Base-by-base conservation (phyloP, 192 early-diverging fungal genomes). In the Neocallimastix lanati region DNA sequence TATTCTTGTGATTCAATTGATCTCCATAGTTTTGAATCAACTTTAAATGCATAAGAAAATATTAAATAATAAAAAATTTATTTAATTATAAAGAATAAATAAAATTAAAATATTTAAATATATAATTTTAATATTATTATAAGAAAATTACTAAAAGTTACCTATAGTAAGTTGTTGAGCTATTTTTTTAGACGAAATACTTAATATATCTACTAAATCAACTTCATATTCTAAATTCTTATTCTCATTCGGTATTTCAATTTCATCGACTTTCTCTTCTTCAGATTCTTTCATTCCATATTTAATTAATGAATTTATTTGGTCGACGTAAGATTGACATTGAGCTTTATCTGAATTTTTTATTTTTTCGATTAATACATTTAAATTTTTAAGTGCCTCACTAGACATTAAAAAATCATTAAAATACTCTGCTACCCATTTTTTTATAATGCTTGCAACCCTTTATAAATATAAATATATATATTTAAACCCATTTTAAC, bases 141-240 rank as follows among this genome's bases (percentile, higher is more conserved):
- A n/a, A n/a, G n/a, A n/a, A n/a, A n/a, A n/a, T n/a, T n/a, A n/a
- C n/a, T n/a, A 76, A 13, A 38, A 21, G 0, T 27, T n/a, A 78
- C 38, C 82, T 67, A 85, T 33, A 12, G 85, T 85, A 21, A 85
- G 50, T 78, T 85, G 85, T 36, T 83, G 83, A 13, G 83, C 85
- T 28, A 85, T 77, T 76, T 81, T 80, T 27, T 79, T 77, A 16
- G 81, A 37, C 18, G 81, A 81, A 29, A 84, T 80, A 0, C 50
- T 28, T 7, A 85, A 79, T 29, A 84, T 30, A 79, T 85, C 84
- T 38, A 84, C 78, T n/a, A n/a, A 67, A 67, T 67, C 50, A n/a
- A 67, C 6, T 67, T 67, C 50, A n/a, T n/a, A 25, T n/a, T 4
- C 1, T 67, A 67, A n/a, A 67, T 67, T n/a, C 4, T 67, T 4